Evolutionary conservation across 2,329 filamentous ascomycete species (phyloP).

Genomic region (Akanthomyces uredinophilus): DNA sequence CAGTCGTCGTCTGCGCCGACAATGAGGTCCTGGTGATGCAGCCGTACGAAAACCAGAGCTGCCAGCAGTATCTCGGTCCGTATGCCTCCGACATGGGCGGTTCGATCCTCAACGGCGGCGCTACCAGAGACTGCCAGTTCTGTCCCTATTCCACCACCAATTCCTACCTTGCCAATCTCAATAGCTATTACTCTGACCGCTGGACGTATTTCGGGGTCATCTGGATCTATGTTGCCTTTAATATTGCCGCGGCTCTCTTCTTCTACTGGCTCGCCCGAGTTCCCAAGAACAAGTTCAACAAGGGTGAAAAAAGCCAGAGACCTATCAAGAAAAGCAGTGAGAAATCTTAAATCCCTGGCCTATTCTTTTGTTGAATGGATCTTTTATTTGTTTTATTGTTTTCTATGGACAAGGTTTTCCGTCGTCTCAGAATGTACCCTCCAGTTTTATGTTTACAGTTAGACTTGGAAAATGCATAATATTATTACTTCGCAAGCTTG

Average conservation of each 20-base stretch:
- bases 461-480: neutral
- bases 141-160: constrained; percentile 42
- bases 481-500: neutral
- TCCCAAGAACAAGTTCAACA: constrained; percentile 26
- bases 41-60: constrained; percentile 45
- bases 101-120: constrained; percentile 43
- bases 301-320: neutral
- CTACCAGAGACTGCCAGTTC: constrained; percentile 45
- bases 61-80: constrained; percentile 49
- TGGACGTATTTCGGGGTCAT: constrained; percentile 52
- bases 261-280: constrained; percentile 40
- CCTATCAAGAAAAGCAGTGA: no score
- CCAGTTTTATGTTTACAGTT: neutral
- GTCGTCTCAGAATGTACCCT: neutral
- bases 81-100: constrained; percentile 49
- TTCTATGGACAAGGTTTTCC: no score
- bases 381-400: no score
- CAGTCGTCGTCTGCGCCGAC: constrained; percentile 56
- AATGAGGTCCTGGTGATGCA: constrained; percentile 67
- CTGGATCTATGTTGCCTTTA: constrained; percentile 50
- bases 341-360: no score
- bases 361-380: no score
- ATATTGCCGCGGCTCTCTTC: constrained; percentile 42
- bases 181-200: constrained; percentile 44
- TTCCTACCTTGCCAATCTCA: constrained; percentile 36